These are phyloP conservation scores for Colletotrichum tabaci DNA, from an alignment of 2,329 filamentous ascomycete species.

Conservation along the genomic window DNA sequence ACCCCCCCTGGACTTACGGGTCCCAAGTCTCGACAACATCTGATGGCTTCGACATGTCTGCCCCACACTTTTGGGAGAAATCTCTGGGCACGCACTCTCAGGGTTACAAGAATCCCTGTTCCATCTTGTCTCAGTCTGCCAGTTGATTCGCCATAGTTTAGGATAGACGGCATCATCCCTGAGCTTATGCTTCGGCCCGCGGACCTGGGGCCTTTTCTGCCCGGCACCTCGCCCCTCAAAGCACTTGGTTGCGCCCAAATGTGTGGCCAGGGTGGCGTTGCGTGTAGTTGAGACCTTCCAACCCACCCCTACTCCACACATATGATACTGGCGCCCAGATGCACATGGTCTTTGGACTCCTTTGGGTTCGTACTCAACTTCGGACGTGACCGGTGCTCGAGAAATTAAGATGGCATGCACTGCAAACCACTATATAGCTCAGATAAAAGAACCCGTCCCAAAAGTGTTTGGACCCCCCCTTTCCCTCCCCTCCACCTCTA, in stretches of 20 bases:
- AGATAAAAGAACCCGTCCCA: slow-evolving; percentile 33
- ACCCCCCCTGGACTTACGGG: slow-evolving; percentile 15
- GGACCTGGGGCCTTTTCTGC: not conserved
- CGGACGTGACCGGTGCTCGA: slow-evolving; percentile 31
- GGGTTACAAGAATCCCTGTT: slow-evolving; percentile 34
- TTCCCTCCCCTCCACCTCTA: not conserved
- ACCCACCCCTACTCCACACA: slow-evolving; percentile 36
- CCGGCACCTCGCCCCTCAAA: not conserved
- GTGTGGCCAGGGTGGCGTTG: slow-evolving; percentile 26
- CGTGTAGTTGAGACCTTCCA: slow-evolving; percentile 32
- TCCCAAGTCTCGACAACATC: slow-evolving; percentile 2
- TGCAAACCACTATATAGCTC: slow-evolving; percentile 36
- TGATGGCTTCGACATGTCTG: not conserved
- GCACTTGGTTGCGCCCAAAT: slow-evolving; percentile 2
- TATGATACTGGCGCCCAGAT: slow-evolving; percentile 39
- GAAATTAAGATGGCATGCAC: slow-evolving; percentile 37
- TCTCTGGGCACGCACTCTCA: not conserved
- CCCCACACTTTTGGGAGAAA: slow-evolving; percentile 5
- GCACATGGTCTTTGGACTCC: slow-evolving; percentile 18
- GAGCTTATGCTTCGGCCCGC: slow-evolving; percentile 1
- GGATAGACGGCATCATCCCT: slow-evolving; percentile 33
- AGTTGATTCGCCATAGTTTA: slow-evolving; percentile 42
- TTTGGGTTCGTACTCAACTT: slow-evolving; percentile 31
- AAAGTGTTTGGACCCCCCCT: slow-evolving; percentile 10
- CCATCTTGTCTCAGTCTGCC: slow-evolving; percentile 32